Conservation (phyloP, 1,284 basidiomycete genomes). For the Kalmanozyma brasiliensis region DNA sequence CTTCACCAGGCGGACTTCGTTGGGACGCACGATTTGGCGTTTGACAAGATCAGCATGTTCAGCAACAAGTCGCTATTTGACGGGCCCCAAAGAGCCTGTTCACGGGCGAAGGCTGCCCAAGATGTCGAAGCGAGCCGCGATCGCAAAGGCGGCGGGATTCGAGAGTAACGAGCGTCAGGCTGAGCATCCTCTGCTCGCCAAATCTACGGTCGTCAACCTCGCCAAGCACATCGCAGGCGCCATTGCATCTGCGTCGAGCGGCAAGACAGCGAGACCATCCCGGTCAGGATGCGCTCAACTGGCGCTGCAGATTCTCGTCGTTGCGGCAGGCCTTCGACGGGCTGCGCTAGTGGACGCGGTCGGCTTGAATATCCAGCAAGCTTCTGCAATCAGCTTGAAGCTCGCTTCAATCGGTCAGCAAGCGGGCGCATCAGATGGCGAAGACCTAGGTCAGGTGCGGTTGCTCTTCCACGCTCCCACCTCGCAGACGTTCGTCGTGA, state of each 20-base stretch:
- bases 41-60: too few relatives aligned
- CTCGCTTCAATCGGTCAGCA: background rate
- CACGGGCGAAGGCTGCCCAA: too few relatives aligned
- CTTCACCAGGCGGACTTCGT: too few relatives aligned
- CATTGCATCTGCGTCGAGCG: conserved; percentile 1
- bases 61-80: too few relatives aligned
- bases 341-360: conserved; percentile 29
- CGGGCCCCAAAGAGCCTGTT: too few relatives aligned
- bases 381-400: conserved; percentile 10
- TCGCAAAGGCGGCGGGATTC: conserved; percentile 8
- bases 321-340: conserved; percentile 22
- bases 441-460: conserved; percentile 2
- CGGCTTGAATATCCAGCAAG: conserved; percentile 12
- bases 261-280: conserved; percentile 2
- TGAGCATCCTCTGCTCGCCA: background rate
- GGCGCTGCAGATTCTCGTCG: conserved; percentile 21
- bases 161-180: background rate
- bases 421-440: background rate
- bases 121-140: conserved; percentile 11
- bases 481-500: conserved; percentile 23
- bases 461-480: conserved; percentile 21
- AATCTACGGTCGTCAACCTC: background rate
- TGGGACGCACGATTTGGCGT: too few relatives aligned
- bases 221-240: conserved; percentile 9
- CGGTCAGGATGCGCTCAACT: conserved; percentile 20